Conservation (phyloP, 192 early-diverging fungal genomes). For the Paraglomus brasilianum region DNA sequence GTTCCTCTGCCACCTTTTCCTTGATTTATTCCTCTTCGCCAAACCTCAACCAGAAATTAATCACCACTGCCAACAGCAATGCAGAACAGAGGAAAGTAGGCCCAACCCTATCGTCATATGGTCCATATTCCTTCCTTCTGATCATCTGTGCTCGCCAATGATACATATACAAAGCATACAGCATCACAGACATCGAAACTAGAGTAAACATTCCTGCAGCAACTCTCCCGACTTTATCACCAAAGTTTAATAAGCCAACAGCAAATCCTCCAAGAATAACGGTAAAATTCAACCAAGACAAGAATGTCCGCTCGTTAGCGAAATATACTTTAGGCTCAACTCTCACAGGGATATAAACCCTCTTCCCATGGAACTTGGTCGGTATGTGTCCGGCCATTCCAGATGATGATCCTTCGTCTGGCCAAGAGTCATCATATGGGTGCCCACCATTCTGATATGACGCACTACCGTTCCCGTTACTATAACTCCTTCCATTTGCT, state of each 20-base stretch:
- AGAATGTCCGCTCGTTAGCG: constrained; percentile 92
- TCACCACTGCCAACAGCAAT: constrained; percentile 61
- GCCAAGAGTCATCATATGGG: constrained; percentile 30
- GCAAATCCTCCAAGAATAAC: constrained; percentile 69
- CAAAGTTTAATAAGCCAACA: constrained; percentile 78
- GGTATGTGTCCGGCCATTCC: constrained; percentile 32
- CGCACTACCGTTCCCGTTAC: background rate
- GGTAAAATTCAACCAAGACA: constrained; percentile 84
- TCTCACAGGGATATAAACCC: constrained; percentile 61
- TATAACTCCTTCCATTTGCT: too few relatives aligned
- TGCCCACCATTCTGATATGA: background rate
- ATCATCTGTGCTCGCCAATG: constrained; percentile 80
- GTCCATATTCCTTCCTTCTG: constrained; percentile 68
- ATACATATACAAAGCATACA: constrained; percentile 75
- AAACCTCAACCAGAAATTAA: constrained; percentile 73
- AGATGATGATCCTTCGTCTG: constrained; percentile 24
- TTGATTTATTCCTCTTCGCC: constrained; percentile 19
- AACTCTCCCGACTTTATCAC: constrained; percentile 68
- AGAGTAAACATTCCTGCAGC: constrained; percentile 67
- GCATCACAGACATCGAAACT: constrained; percentile 74
- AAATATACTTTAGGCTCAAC: constrained; percentile 90
- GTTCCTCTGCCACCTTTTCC: background rate
- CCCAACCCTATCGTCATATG: constrained; percentile 78
- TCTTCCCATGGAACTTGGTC: constrained; percentile 43
- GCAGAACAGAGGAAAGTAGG: constrained; percentile 70